Conservation (phyloP, 139 green algal genomes). For the Penium margaritaceum region DNA sequence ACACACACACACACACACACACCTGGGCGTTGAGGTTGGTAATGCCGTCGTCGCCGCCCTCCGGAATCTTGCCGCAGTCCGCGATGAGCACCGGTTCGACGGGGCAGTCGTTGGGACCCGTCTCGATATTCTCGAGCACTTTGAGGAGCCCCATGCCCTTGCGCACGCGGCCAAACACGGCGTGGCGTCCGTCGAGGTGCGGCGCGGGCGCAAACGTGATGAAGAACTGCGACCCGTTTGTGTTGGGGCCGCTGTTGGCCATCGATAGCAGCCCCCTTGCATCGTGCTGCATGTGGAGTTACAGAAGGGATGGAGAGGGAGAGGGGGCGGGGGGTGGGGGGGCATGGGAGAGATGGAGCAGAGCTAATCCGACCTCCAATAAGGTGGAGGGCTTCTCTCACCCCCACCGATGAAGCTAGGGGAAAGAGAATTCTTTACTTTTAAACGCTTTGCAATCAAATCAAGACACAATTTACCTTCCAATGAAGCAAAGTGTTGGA, state of each 20-base stretch:
- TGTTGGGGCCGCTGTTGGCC: slow-evolving; percentile 55
- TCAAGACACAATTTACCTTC: too few species aligned
- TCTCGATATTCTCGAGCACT: neutral
- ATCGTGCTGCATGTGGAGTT: slow-evolving; percentile 15
- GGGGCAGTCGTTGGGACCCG: neutral
- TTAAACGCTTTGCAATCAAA: too few species aligned
- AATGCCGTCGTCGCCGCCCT: slow-evolving; percentile 1
- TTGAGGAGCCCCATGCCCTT: neutral
- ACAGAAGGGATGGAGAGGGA: neutral
- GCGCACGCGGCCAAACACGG: slow-evolving; percentile 76
- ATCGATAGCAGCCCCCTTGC: slow-evolving; percentile 44
- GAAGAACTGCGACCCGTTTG: slow-evolving; percentile 70
- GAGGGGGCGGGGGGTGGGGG: neutral
- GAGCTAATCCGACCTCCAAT: too few species aligned
- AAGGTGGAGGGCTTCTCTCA: too few species aligned
- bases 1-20: too few species aligned
- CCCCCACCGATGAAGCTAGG: too few species aligned
- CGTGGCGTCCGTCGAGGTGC: slow-evolving; percentile 58
- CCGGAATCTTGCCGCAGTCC: slow-evolving; percentile 3
- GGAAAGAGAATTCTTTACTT: too few species aligned
- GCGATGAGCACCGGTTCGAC: neutral
- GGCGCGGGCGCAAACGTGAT: slow-evolving; percentile 4
- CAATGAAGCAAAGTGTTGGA: too few species aligned
- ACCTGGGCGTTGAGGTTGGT: too few species aligned
- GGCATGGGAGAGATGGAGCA: too few species aligned